Evolutionary conservation across 306 rosid species (phyloP).

Genomic region (Abrus precatorius): DNA sequence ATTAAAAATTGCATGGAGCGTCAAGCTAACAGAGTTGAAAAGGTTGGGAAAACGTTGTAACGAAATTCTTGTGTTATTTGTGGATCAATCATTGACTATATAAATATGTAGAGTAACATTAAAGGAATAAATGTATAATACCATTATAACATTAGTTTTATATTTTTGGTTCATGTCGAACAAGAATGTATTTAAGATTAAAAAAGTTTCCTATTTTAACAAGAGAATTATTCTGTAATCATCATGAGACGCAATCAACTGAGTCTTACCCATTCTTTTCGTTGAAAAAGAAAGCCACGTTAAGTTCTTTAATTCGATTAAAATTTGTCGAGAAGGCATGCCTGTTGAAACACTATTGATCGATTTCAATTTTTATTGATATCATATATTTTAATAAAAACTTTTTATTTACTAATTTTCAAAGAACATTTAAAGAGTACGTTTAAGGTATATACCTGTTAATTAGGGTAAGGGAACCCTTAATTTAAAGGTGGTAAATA

Average conservation of each 20-base stretch:
- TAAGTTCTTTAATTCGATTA: not conserved
- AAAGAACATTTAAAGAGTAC: too few species aligned
- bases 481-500: slow-evolving; percentile 22
- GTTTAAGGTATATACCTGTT: too few species aligned
- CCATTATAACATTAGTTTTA: not conserved
- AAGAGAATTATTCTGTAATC: not conserved
- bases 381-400: too few species aligned
- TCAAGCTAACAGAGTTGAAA: slow-evolving; percentile 6
- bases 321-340: slow-evolving; percentile 14
- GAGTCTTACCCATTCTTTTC: not conserved
- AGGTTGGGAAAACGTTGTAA: slow-evolving; percentile 30
- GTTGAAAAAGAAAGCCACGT: slow-evolving; percentile 2
- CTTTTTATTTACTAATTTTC: too few species aligned
- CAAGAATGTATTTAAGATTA: not conserved
- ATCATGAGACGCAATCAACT: too few species aligned
- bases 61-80: not conserved
- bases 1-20: not conserved
- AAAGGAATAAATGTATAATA: too few species aligned
- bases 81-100: slow-evolving; percentile 7
- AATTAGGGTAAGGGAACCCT: too few species aligned
- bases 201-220: not conserved
- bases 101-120: too few species aligned
- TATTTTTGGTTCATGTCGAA: too few species aligned
- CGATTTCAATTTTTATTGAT: too few species aligned
- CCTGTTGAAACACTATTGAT: not conserved